A percentile compares a stretch with the other conserved stretches of the same genome.
These are phyloP conservation scores for Novymonas esmeraldas DNA, from an alignment of 208 protist species.

Conservation along the genomic window DNA sequence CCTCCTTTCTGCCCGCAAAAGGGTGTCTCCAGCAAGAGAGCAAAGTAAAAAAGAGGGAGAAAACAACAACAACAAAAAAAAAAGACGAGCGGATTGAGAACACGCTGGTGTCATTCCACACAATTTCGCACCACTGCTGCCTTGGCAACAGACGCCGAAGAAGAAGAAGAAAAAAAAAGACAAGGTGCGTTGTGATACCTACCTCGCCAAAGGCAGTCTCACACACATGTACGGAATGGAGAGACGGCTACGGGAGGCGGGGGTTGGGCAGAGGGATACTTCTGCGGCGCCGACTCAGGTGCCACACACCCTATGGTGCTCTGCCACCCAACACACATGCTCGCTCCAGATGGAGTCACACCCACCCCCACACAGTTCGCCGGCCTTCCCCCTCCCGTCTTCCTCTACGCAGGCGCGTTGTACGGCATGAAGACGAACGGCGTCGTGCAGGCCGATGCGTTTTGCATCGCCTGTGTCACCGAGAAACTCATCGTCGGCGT, in stretches of 20 bases:
- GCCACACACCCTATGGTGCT: too few relatives aligned
- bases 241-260: too few relatives aligned
- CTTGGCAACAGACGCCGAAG: not conserved
- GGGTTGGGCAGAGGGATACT: too few relatives aligned
- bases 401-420: not conserved
- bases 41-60: not conserved
- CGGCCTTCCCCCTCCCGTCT: not conserved
- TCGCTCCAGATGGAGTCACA: too few relatives aligned
- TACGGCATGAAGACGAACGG: slow-evolving; percentile 25
- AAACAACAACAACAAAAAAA: slow-evolving; percentile 5
- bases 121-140: not conserved
- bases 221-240: too few relatives aligned
- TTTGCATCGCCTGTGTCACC: slow-evolving; percentile 6
- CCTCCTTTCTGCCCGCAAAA: too few relatives aligned
- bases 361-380: not conserved
- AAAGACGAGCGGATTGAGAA: not conserved
- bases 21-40: not conserved
- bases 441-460: not conserved
- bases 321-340: not conserved
- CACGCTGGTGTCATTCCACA: not conserved
- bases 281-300: too few relatives aligned
- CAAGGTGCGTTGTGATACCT: too few relatives aligned
- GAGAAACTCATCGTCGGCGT: slow-evolving; percentile 7
- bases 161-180: not conserved
- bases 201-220: not conserved